Percentiles rank a stretch among this genome's conserved stretches.
Conservation (phyloP, 345 rosid species). For the Theobroma cacao region DNA sequence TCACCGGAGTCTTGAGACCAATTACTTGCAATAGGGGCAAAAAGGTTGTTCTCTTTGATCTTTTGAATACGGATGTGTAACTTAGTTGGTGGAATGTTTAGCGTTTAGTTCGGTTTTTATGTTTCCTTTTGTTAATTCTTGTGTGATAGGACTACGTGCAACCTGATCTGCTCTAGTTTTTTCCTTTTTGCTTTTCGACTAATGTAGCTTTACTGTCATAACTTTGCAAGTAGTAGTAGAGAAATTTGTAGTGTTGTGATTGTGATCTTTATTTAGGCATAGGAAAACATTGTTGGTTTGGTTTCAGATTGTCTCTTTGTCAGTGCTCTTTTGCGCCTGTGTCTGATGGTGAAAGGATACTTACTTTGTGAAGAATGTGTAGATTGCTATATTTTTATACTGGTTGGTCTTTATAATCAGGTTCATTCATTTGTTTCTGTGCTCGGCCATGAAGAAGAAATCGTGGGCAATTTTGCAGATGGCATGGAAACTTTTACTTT, state of each 20-base stretch:
- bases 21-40: too few species aligned
- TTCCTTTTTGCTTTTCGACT: background rate
- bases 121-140: background rate
- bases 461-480: background rate
- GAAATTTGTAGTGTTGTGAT: background rate
- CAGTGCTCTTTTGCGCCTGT: background rate
- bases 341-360: background rate
- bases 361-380: background rate
- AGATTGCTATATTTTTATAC: background rate
- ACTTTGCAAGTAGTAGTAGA: background rate
- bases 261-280: background rate
- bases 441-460: background rate
- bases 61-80: slow-evolving; percentile 8
- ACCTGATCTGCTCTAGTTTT: slow-evolving; percentile 9
- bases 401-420: background rate
- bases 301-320: background rate
- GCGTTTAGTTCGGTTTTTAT: slow-evolving; percentile 4
- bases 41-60: background rate
- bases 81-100: background rate
- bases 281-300: background rate
- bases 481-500: background rate
- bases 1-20: slow-evolving; percentile 22
- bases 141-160: background rate
- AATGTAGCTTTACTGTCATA: background rate
- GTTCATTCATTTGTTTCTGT: background rate